Evolutionary conservation across 2,329 filamentous ascomycete species (phyloP), one percentile per base, ranked within the genome.

Genomic region (Dendryphion nanum): DNA sequence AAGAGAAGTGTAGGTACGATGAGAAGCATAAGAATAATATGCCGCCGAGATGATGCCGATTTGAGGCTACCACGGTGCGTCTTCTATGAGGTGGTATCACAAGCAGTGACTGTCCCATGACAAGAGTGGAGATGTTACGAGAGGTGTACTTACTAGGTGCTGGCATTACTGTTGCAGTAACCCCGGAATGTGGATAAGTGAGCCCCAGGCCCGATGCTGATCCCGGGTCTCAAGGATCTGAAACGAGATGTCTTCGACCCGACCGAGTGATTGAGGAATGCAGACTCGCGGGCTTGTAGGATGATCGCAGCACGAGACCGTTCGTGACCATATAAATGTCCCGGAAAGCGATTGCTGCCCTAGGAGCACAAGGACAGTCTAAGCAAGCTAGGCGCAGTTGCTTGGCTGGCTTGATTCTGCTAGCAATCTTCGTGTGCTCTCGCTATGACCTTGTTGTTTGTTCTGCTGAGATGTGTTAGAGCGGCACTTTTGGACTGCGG

Each of bases 121-220:
- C 57, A 50, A 49, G 48, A 38, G 50, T 40, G 45, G 48, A 42
- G 44, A 58, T 49, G 55, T 57, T 45, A 61, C 55, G 47, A 51
- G 47, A 55, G 48, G 51, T 47, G 50, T 51, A 64, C 62, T 66
- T 64, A 66, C 62, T 63, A 53, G 60, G 52, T 51, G 51, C 54
- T 57, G 58, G 57, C 59, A 64, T 66, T 48, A 66, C 60, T 64
- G 61, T 64, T 63, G 57, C 61, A 63, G 44, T 55, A 47, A 52
- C 45, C 46, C 48, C 45, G 60, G 56, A 61, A 57, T 61, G 58
- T 63, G 59, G 58, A 47, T 55, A 46, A 48, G 43, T 47, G 55
- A 61, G 52, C 51, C 53, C 55, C 53, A 58, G 52, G 54, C 47
- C 53, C 50, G 55, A 45, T 53, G 50, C 42, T 57, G 49, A 60